Base-by-base conservation (phyloP, 805 yeast genomes). In the Cyberlindnera mycetangii region DNA sequence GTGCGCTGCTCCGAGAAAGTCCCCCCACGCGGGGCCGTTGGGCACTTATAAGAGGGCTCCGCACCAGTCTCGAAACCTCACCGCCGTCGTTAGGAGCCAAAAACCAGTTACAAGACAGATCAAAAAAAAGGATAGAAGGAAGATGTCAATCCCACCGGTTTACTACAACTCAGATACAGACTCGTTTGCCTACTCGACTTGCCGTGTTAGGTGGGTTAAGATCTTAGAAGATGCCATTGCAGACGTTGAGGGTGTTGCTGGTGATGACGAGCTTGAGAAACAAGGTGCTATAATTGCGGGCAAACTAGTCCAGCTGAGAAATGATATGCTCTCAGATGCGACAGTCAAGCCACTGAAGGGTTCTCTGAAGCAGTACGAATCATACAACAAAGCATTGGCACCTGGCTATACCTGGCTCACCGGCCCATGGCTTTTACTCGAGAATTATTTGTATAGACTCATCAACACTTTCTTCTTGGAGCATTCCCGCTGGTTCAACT, bases 361-460 rank as follows among this genome's bases (percentile, higher is more conserved):
- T n/a, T 65, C 64, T 8, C 70, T 68, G 24, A 61, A 68, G 9
- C 75, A 79, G 28, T 74, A 82, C 45, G 61, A 63, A 11, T 68
- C 77, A 7, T 90, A 79, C 68, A 87, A 92, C 65, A 74, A 72
- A 4, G 73, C 76, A 28, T 66, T 81, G 54, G 59, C 56, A 19
- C 18, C 21, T 28, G 31, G 53, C 17, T 57, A 74, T 41, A 78
- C 85, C 14, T 93, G 97, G 97, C 67, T 71, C 37, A 72, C 83
- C 8, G 95, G 92, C 1, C 96, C 96, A 16, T 93, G 99, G 99
- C 69, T 93, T 42, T 84, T 74, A 58, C 70, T 85, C 33, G 99
- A 95, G 64, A 84, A 96, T 63, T 83, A 84, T 59, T 61, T 93
- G 47, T 93, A 93, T 67, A 79, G 96, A 47, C 63, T 71, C 48